These are phyloP conservation scores for Candida pseudofarinosa DNA, from an alignment of 805 yeast genomes.

Conservation along the genomic window DNA sequence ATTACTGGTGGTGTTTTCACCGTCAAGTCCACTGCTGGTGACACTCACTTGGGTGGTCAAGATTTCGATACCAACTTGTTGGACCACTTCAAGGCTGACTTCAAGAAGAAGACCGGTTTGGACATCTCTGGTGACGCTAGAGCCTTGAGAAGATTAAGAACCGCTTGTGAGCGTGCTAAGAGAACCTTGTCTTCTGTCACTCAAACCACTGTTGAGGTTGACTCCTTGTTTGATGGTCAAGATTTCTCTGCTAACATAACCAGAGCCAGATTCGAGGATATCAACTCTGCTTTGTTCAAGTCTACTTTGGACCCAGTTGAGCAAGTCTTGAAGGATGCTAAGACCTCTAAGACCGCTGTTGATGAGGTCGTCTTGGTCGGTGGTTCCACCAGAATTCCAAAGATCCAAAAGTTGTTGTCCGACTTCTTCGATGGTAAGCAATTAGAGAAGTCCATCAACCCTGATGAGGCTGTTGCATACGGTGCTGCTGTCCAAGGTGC, in stretches of 20 bases:
- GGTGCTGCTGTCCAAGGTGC: conserved; percentile 53
- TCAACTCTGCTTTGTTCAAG: conserved; percentile 47
- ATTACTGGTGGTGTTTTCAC: conserved; percentile 96
- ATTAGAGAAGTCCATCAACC: conserved; percentile 47
- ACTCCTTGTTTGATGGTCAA: conserved; percentile 48
- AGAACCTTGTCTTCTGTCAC: conserved; percentile 48
- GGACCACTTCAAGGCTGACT: conserved; percentile 43
- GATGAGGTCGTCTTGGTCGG: conserved; percentile 49
- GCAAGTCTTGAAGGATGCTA: conserved; percentile 47
- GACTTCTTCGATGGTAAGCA: conserved; percentile 50
- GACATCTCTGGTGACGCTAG: conserved; percentile 46
- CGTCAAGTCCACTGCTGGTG: conserved; percentile 82
- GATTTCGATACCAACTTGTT: conserved; percentile 50
- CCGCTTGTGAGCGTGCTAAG: conserved; percentile 51
- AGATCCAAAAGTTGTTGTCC: conserved; percentile 47
- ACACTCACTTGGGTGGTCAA: conserved; percentile 51
- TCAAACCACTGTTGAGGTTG: conserved; percentile 48
- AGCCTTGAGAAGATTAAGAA: conserved; percentile 50
- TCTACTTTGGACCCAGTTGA: conserved; percentile 49
- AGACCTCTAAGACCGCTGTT: conserved; percentile 36
- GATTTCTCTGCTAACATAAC: conserved; percentile 47
- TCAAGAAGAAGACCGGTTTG: conserved; percentile 44
- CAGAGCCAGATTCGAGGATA: conserved; percentile 50
- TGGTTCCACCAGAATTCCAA: conserved; percentile 52
- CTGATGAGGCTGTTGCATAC: conserved; percentile 50